Percentiles rank a stretch among this genome's conserved stretches.
phyloP scores from a whole-genome alignment of 2,329 filamentous ascomycete species.

The Meredithiella fracta region DNA sequence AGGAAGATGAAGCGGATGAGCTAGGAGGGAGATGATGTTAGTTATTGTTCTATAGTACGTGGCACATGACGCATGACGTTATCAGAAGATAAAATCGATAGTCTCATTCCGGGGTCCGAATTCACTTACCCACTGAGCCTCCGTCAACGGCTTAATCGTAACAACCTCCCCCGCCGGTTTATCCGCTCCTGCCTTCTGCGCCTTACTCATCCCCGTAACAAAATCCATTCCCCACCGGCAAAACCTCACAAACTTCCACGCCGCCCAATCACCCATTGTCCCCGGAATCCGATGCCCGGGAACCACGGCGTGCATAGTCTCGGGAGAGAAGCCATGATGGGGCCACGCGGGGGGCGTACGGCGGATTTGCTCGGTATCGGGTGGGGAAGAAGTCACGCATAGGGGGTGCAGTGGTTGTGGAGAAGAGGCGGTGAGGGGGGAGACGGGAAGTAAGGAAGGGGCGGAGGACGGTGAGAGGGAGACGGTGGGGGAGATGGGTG shows the following conservation, averaged over 20 bases:
- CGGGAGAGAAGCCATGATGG: conserved; percentile 56
- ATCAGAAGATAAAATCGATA: not conserved
- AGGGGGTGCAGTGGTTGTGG: conserved; percentile 29
- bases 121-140: conserved; percentile 57
- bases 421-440: conserved; percentile 27
- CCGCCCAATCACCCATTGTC: conserved; percentile 60
- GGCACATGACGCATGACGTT: not conserved
- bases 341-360: conserved; percentile 51
- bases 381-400: conserved; percentile 48
- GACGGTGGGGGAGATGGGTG: not conserved
- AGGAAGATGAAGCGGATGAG: conserved; percentile 81
- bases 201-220: conserved; percentile 56
- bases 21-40: conserved; percentile 18
- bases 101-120: no score
- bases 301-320: conserved; percentile 59
- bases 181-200: conserved; percentile 48
- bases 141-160: conserved; percentile 49
- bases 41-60: not conserved
- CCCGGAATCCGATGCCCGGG: conserved; percentile 62
- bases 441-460: conserved; percentile 8
- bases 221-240: conserved; percentile 68
- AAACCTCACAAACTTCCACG: conserved; percentile 59
- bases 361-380: conserved; percentile 44
- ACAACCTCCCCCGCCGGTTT: conserved; percentile 38
- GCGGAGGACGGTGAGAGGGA: conserved; percentile 1